Evolutionary conservation across 495 filamentous ascomycete species (phyloP).

Genomic region (Aspergillus sclerotiicarbonarius): DNA sequence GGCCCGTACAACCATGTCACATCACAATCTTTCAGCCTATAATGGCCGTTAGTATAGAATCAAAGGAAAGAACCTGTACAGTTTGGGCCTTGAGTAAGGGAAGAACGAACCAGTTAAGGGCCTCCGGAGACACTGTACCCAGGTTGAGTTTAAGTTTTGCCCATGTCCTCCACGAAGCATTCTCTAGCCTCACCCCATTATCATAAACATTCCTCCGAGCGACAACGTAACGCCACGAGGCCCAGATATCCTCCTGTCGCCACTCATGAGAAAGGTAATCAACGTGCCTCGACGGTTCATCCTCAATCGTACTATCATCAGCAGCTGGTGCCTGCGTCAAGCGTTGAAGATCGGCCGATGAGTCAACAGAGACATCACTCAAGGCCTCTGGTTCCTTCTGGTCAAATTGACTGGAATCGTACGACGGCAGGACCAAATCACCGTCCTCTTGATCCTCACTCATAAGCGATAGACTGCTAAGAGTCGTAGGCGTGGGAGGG

Average conservation of each 20-base stretch:
- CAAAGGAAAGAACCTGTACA: neutral
- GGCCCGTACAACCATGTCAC: slow-evolving; percentile 98
- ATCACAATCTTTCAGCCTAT: slow-evolving; percentile 93
- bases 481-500: slow-evolving; percentile 55
- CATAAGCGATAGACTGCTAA: slow-evolving; percentile 61
- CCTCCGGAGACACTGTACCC: slow-evolving; percentile 83
- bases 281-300: slow-evolving; percentile 84
- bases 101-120: slow-evolving; percentile 76
- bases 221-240: slow-evolving; percentile 92
- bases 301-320: slow-evolving; percentile 77
- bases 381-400: slow-evolving; percentile 19
- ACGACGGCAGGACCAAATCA: slow-evolving; percentile 56
- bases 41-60: slow-evolving; percentile 15
- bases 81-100: neutral
- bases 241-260: slow-evolving; percentile 97
- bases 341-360: slow-evolving; percentile 12
- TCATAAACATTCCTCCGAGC: slow-evolving; percentile 71
- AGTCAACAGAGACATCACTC: slow-evolving; percentile 26
- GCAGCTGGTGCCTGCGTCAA: slow-evolving; percentile 50
- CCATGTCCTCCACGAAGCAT: slow-evolving; percentile 99
- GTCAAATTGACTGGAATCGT: slow-evolving; percentile 44
- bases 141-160: slow-evolving; percentile 82
- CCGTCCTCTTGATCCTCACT: slow-evolving; percentile 54
- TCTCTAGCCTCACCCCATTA: slow-evolving; percentile 82
- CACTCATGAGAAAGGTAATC: slow-evolving; percentile 96